Evolutionary conservation across 176 grass and related monocot species (phyloP).

Genomic region (Elaeis guineensis): DNA sequence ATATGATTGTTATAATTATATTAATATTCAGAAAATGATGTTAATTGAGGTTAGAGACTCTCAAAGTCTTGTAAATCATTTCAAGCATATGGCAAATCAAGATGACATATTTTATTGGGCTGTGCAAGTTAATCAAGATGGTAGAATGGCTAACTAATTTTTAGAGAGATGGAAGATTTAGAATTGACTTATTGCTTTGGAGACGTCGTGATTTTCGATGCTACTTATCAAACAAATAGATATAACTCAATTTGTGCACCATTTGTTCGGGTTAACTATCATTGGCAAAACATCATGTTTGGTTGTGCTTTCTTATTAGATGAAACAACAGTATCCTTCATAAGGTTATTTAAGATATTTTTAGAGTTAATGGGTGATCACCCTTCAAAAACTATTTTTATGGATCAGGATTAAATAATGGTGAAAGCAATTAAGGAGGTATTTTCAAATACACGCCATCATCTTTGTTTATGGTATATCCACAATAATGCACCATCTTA

Average conservation of each 20-base stretch:
- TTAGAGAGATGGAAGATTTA: conserved; percentile 58
- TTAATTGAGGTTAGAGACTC: conserved; percentile 18
- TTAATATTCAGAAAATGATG: no score
- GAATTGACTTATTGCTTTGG: conserved; percentile 55
- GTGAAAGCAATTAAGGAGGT: conserved; percentile 59
- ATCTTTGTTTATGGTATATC: no score
- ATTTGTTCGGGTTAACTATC: conserved; percentile 80
- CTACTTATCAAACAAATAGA: conserved; percentile 54
- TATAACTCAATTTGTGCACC: conserved; percentile 49
- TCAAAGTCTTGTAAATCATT: conserved; percentile 44
- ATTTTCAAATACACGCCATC: conserved; percentile 22
- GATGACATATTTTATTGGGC: conserved; percentile 75
- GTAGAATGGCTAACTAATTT: conserved; percentile 54
- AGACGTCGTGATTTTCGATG: conserved; percentile 66
- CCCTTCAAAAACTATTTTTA: conserved; percentile 49
- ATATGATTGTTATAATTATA: no score
- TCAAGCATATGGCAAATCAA: conserved; percentile 46
- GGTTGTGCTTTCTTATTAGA: conserved; percentile 65
- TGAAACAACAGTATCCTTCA: conserved; percentile 41
- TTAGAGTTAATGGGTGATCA: conserved; percentile 60
- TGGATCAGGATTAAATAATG: conserved; percentile 55
- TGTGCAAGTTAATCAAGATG: conserved; percentile 26
- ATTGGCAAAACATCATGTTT: conserved; percentile 70
- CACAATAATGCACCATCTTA: no score
- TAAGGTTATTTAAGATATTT: conserved; percentile 62